Conservation (phyloP, 2,329 filamentous ascomycete species). For the Macrophomina tecta region DNA sequence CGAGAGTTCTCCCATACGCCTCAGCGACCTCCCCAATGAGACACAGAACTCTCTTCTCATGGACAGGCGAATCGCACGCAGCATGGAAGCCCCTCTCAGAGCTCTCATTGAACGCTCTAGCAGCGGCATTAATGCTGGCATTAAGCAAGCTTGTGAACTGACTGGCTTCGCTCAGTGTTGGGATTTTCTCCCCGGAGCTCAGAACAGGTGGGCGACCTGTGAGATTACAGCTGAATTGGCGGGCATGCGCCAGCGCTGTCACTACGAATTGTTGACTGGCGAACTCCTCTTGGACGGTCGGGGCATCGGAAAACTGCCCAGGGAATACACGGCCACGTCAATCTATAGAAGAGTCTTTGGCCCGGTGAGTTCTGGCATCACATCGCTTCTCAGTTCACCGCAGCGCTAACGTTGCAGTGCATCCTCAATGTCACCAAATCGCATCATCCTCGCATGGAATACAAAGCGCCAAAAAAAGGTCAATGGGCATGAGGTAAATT, state of each 20-base stretch:
- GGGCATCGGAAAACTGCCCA: slow-evolving; percentile 56
- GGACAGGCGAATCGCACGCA: neutral
- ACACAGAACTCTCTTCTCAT: neutral
- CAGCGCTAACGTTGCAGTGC: too few relatives aligned
- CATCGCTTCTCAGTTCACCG: too few relatives aligned
- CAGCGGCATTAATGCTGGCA: slow-evolving; percentile 32
- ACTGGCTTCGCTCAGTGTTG: neutral
- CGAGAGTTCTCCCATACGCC: slow-evolving; percentile 35
- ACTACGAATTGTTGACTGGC: slow-evolving; percentile 59
- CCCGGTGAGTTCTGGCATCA: too few relatives aligned
- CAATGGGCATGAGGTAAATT: too few relatives aligned
- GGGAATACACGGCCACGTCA: slow-evolving; percentile 49
- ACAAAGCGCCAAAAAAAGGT: too few relatives aligned
- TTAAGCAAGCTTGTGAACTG: neutral
- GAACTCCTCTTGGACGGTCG: slow-evolving; percentile 60
- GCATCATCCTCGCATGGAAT: neutral
- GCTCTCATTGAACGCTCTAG: neutral
- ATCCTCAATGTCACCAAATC: slow-evolving; percentile 6
- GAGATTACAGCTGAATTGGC: neutral
- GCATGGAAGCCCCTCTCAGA: neutral
- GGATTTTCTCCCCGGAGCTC: neutral
- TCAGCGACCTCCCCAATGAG: neutral
- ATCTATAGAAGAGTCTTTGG: slow-evolving; percentile 56
- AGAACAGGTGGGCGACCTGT: neutral
- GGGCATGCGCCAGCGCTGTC: slow-evolving; percentile 34